Evolutionary conservation across 768 basidiomycete species (phyloP), one percentile per base, ranked within the genome.

Genomic region (Naganishia kalamii): DNA sequence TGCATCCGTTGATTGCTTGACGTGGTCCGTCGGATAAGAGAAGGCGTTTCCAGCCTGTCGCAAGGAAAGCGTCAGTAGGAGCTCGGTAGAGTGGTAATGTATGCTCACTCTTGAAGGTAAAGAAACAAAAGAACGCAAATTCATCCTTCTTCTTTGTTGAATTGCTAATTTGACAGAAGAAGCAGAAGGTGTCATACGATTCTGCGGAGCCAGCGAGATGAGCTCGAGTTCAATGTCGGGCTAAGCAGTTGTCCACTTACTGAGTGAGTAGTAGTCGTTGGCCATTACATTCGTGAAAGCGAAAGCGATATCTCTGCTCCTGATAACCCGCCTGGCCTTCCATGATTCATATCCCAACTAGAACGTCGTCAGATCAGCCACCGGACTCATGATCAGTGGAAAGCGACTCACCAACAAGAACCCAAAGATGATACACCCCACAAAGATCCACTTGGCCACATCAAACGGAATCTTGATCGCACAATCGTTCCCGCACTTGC

Each of bases 101-200:
- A 7, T 21, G 81, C 86, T 61, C 67, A 90, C 94, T 94, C 83
- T 99, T 99, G 84, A 99, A 98, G 0, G 88, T 89, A 80, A 99
- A 99, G 85, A 98, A 99, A 75, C 98, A 85, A 79, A 96, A 99
- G 83, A 98, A 98, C 35, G 94, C 93, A 79, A 99, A 92, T 74
- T 96, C 91, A 75, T 99, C 96, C 78, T 88, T 92, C 68, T 85
- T 86, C 83, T 94, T 97, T 32, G 92, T 92, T 29, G 96, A 98
- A 74, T 90, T 87, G 74, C 86, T 87, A 79, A 99, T 96, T 71
- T 97, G 92, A 71, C 89, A 87, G 77, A 98, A 98, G 82, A 99
- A 92, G 79, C 96, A 98, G 78, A 97, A 97, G 77, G 94, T 90
- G 77, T 94, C 88, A 78, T 97, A 99, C 32, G 54, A 57, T 11